Evolutionary conservation across 176 grass and related monocot species (phyloP).

Genomic region (bread wheat (Triticum aestivum)): IWGSC_CS_RefSeq_v2.1 NC_057809.1:558335473-558335972

Average conservation of each 20-base stretch:
- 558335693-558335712: conserved; percentile 40
- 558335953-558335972: conserved; percentile 72
- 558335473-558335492: conserved; percentile 15
- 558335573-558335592: conserved; percentile 28
- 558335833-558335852: conserved; percentile 39
- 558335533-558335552: neutral
- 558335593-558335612: conserved; percentile 21
- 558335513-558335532: neutral
- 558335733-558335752: conserved; percentile 70
- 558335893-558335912: neutral
- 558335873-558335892: neutral
- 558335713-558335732: conserved; percentile 32
- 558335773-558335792: conserved; percentile 69
- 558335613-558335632: conserved; percentile 21
- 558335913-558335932: neutral
- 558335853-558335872: neutral
- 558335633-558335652: conserved; percentile 40
- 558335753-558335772: conserved; percentile 75
- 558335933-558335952: conserved; percentile 23
- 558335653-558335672: conserved; percentile 39
- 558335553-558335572: neutral
- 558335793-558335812: conserved; percentile 75
- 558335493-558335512: neutral
- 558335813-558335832: conserved; percentile 31
- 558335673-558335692: conserved; percentile 58